Base-by-base conservation (phyloP, 108 stramenopile genomes). In the Thalassiosira profunda region DNA sequence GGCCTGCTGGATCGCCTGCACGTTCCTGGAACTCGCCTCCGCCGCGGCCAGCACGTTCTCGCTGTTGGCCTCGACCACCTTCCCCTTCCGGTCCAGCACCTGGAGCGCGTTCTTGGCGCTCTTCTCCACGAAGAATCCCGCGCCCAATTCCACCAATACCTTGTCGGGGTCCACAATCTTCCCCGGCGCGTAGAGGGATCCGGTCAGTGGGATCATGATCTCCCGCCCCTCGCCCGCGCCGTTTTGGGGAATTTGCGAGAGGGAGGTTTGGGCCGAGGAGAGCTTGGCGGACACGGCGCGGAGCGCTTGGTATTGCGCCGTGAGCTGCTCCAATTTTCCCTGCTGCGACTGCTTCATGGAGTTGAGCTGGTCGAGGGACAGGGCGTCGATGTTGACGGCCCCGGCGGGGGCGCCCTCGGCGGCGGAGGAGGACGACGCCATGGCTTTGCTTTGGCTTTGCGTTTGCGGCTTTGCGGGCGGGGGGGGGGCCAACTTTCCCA, bases 181-280 rank as follows among this genome's bases (percentile, higher is more conserved):
- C n/a, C 89, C 94, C 7, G 91, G 91, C 12, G 89, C 92, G 58
- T 96, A 96, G 7, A 96, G 79, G 18, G 82, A 84, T 51, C 88
- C 90, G 6, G 94, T 96, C 47, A 96, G 68, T 3, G 94, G 94
- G 12, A 96, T 87, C 90, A 96, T 88, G 30, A 96, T 85, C 30
- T 87, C 59, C 23, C 54, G 66, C 14, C 66, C 72, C 37, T 85
- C 83, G 25, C 83, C 86, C 42, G 82, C 26, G 5, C 43, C 58
- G 38, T 33, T 3, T 45, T 33, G 24, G 6, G 74, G 51, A 11
- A 63, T 58, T 38, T 57, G 23, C 9, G 70, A 28, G 26, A 92
- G 80, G 8, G 94, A 88, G 12, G 65, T 40, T 28, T 73, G 41
- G 24, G 91, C 87, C 0, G 85, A 70, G 55, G 59, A 64, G 44